Evolutionary conservation across 768 basidiomycete species (phyloP).

Genomic region (Botryobasidium botryosum): DNA sequence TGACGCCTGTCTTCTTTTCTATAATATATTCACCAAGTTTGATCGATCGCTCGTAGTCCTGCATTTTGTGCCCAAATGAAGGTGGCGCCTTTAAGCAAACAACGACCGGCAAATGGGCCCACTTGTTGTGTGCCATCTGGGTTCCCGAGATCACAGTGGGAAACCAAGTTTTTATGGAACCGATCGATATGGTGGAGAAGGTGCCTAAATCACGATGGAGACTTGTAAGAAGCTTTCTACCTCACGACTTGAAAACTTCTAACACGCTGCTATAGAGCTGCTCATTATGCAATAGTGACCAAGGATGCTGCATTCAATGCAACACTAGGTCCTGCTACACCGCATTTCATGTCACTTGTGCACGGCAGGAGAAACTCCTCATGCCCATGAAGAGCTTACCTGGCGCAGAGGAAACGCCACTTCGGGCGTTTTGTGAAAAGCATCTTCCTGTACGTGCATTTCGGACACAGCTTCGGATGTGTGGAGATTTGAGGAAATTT

Average conservation of each 20-base stretch:
- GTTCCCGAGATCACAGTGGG: slow-evolving; percentile 85
- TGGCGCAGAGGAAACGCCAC: slow-evolving; percentile 45
- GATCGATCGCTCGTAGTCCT: slow-evolving; percentile 36
- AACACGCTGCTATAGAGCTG: slow-evolving; percentile 30
- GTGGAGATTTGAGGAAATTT: slow-evolving; percentile 6
- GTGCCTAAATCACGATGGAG: slow-evolving; percentile 90
- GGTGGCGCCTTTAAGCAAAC: slow-evolving; percentile 99
- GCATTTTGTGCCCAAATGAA: slow-evolving; percentile 90
- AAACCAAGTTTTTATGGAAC: slow-evolving; percentile 97
- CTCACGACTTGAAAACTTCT: slow-evolving; percentile 1
- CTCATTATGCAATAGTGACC: slow-evolving; percentile 37
- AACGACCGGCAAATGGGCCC: slow-evolving; percentile 80
- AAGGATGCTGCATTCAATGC: slow-evolving; percentile 93
- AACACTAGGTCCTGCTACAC: slow-evolving; percentile 76
- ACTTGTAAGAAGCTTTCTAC: slow-evolving; percentile 40
- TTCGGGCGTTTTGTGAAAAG: slow-evolving; percentile 75
- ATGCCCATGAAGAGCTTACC: slow-evolving; percentile 76
- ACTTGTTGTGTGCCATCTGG: slow-evolving; percentile 94
- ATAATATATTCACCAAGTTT: neutral
- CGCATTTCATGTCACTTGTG: slow-evolving; percentile 92
- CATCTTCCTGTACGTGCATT: slow-evolving; percentile 61
- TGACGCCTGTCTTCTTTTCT: slow-evolving; percentile 2
- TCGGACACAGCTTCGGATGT: neutral
- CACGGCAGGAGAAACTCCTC: slow-evolving; percentile 66
- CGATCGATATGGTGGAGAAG: slow-evolving; percentile 73